A percentile compares a stretch with the other conserved stretches of the same genome.
Evolutionary conservation across 768 basidiomycete genomes (phyloP).

Genomic region (Artomyces pyxidatus): DNA sequence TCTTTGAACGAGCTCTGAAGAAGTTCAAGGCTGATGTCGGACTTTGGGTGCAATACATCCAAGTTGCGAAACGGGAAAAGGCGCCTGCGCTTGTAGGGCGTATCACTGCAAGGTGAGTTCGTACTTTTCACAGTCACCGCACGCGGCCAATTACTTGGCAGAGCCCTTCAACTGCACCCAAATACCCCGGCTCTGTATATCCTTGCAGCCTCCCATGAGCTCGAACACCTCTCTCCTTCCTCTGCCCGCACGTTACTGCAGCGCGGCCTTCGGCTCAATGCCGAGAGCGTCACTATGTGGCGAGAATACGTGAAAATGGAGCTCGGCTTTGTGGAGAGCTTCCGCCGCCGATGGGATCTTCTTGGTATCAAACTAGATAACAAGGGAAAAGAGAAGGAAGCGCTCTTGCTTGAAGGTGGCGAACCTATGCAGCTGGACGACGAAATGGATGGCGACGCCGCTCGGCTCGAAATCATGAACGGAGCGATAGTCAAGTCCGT

Average conservation of each 20-base stretch:
- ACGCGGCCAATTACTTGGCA: slow-evolving; percentile 20
- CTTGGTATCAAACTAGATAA: slow-evolving; percentile 50
- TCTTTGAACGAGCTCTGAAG: slow-evolving; percentile 83
- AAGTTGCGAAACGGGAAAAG: slow-evolving; percentile 72
- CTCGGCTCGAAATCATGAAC: slow-evolving; percentile 60
- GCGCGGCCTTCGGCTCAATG: slow-evolving; percentile 75
- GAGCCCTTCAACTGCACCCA: slow-evolving; percentile 85
- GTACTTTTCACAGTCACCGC: not conserved
- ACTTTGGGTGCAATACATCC: slow-evolving; percentile 85
- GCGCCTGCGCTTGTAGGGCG: slow-evolving; percentile 75
- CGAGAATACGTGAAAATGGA: slow-evolving; percentile 89
- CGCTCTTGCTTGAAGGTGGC: slow-evolving; percentile 17
- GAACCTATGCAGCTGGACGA: slow-evolving; percentile 13
- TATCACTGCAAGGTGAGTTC: slow-evolving; percentile 68
- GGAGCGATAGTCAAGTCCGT: slow-evolving; percentile 77
- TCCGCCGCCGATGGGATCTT: slow-evolving; percentile 72
- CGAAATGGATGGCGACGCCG: slow-evolving; percentile 33
- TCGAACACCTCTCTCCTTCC: slow-evolving; percentile 64
- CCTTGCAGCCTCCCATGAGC: slow-evolving; percentile 76
- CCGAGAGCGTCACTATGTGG: slow-evolving; percentile 73
- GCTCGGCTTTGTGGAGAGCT: slow-evolving; percentile 72
- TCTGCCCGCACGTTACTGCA: slow-evolving; percentile 79
- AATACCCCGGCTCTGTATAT: slow-evolving; percentile 72
- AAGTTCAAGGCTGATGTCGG: slow-evolving; percentile 85
- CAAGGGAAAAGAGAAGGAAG: slow-evolving; percentile 24